Base-by-base conservation (phyloP, 1,284 basidiomycete species). In the Nidula niveotomentosa region DNA sequence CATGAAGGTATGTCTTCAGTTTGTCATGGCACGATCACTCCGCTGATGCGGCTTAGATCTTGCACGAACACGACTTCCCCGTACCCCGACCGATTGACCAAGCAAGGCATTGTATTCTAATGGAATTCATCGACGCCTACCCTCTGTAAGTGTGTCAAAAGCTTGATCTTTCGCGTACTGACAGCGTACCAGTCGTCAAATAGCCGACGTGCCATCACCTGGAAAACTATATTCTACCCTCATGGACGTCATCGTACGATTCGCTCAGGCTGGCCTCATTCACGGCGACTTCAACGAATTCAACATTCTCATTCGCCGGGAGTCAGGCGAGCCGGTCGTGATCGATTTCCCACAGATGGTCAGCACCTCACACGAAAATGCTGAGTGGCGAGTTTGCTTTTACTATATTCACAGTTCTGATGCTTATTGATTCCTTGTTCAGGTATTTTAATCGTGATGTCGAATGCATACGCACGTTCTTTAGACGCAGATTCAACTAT, bases 341-440 rank as follows among this genome's bases (percentile, higher is more conserved):
- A 99, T 99, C 63, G 97, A 99, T 76, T 99, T 99, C 69, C 96
- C 96, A 2, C 96, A 99, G 76, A 98, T 99, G 96, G 93, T 99
- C 71, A 95, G 92, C 78, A 96, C 93, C 37, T 91, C 95, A 49
- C 96, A 99, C 66, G 85, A 88, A 65, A 98, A 99, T 70, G 97
- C 96, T 8, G 96, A 98, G 76, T 97, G 90, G 94, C 96, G 64
- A 60, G 59, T 53, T 56, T 56, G 37, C 49, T 53, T 51, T 57
- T 62, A 48, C 54, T 12, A 9, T 33, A 10, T 35, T 36, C 37
- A n/a, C 41, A 47, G 39, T n/a, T 34, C 36, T 53, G 6, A 48
- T 23, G n/a, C 12, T 41, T 53, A 48, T 55, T 63, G 53, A 48
- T 53, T 55, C 34, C 35, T 36, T 51, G 43, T 58, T 34, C 64